Base-by-base conservation (phyloP, 441 rosid genomes). In the Biscutella laevigata region DNA sequence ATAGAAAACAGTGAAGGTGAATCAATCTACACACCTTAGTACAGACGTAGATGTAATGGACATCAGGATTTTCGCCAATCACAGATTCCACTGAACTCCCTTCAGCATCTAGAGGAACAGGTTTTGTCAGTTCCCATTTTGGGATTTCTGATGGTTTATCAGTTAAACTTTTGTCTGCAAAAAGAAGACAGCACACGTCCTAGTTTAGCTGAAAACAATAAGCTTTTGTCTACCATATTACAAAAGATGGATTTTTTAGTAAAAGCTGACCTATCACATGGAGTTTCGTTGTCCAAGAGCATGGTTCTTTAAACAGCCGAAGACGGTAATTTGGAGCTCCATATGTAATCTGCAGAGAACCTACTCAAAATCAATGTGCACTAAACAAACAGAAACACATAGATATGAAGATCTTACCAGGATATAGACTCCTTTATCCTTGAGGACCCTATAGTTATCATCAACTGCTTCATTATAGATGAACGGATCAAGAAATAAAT, bases 401-500 rank as follows among this genome's bases (percentile, higher is more conserved):
- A 26, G 10, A 30, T 7, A 14, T 1, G 19, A 22, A 35, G 16
- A 8, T 68, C 10, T 41, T 77, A 88, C 96, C 82, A 88, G 75
- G 61, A 88, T 78, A 70, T 83, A 88, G 39, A 83, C 75, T 80
- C 89, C 96, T 63, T 72, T 69, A 72, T 85, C 86, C 89, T 78
- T 88, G 74, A 88, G 95, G 37, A 85, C 96, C 95, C 96, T 85
- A 84, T 73, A 88, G 85, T 74, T 86, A 17, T 67, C 41, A 84
- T 75, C 77, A 78, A 85, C 96, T 81, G 88, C 83, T 77, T 88
- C 89, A 83, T 81, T 88, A 81, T 79, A 73, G 75, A 72, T 79
- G 81, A 82, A 77, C 50, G 61, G 49, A 84, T 84, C 83, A 84
- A 82, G 84, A 71, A 71, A 72, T 67, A 63, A 71, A n/a, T 13